A percentile compares a stretch with the other conserved stretches of the same genome.
Conservation (phyloP, 83 land plant species). For the Thuja plicata region DNA sequence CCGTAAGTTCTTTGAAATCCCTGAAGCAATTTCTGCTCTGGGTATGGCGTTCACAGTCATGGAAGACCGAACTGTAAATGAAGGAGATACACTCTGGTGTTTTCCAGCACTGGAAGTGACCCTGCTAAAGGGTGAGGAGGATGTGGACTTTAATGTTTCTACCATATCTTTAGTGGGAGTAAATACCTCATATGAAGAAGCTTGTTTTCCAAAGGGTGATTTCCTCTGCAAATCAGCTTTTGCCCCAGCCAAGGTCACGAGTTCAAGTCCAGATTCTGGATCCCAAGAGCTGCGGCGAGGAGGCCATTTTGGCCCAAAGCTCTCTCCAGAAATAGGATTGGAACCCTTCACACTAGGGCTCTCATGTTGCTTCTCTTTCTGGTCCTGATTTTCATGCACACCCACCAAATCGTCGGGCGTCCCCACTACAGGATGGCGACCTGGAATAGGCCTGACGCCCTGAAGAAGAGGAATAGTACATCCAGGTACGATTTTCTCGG, state of each 20-base stretch:
- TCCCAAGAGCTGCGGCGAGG: conserved; percentile 65
- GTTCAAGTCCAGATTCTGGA: conserved; percentile 22
- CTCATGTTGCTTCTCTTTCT: background rate
- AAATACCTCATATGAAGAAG: conserved; percentile 6
- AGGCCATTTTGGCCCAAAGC: conserved; percentile 8
- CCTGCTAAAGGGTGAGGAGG: conserved; percentile 10
- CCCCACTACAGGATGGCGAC: conserved; percentile 57
- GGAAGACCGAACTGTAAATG: conserved; percentile 32
- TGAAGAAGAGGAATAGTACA: conserved; percentile 50
- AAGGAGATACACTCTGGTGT: background rate
- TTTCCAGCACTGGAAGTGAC: conserved; percentile 7
- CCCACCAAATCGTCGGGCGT: conserved; percentile 53
- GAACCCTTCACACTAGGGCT: background rate
- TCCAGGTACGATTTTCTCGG: conserved; percentile 50
- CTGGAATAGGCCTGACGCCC: conserved; percentile 56
- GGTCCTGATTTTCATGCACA: conserved; percentile 13
- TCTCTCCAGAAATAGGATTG: background rate
- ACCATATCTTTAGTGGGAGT: conserved; percentile 18
- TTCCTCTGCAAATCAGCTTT: background rate
- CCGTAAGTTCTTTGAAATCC: conserved; percentile 12
- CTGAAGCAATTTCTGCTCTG: conserved; percentile 21
- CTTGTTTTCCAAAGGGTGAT: conserved; percentile 7
- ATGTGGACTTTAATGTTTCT: conserved; percentile 4
- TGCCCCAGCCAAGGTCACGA: background rate
- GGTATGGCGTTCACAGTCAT: conserved; percentile 24